Evolutionary conservation across 2,329 filamentous ascomycete genomes (phyloP), one percentile per base, ranked within the genome.

Genomic region (Hymenoscyphus scutula): DNA sequence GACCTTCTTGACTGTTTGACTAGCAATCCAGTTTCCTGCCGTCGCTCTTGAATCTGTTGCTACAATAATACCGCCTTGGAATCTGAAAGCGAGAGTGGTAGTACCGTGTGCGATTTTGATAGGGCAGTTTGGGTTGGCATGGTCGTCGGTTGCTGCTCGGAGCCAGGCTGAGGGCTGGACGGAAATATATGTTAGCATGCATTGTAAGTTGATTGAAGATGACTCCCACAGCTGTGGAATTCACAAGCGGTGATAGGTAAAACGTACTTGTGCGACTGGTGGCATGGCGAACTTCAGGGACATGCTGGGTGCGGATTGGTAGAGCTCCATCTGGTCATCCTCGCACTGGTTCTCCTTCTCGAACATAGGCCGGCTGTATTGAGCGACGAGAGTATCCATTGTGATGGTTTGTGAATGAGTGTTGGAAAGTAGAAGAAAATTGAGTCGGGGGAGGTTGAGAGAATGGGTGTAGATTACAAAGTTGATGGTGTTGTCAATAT

Each of bases 101-200:
- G 95, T 99, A 76, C 95, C 95, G 86, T 99, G 95, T 68, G 95
- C 95, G 74, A 99, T 93, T 85, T 99, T 99, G 85, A 99, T 99
- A 71, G 95, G 95, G 79, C 93, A 97, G 79, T 90, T 87, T 64
- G 95, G 92, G 83, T 99, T 99, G 73, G 92, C 89, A 78, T 93
- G 89, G 85, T 99, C 95, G 82, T 99, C 95, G 71, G 95, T 98
- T 78, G 92, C 92, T 71, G 95, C 91, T 76, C 95, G 93, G 74
- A 99, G 91, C 90, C 95, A 99, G 74, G 92, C 87, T 68, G 92
- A 90, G 71, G 92, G 90, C 91, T 97, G 68, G 58, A 65, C 58
- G 53, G 51, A 45, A 25, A 30, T 23, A 37, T 41, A 54, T 25
- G 62, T 71, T 55, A 71, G 66, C 62, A 67, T 19, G 60, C 58